Evolutionary conservation across 306 rosid genomes (phyloP), one percentile per base, ranked within the genome.

Genomic region (Benincasa hispida): DNA sequence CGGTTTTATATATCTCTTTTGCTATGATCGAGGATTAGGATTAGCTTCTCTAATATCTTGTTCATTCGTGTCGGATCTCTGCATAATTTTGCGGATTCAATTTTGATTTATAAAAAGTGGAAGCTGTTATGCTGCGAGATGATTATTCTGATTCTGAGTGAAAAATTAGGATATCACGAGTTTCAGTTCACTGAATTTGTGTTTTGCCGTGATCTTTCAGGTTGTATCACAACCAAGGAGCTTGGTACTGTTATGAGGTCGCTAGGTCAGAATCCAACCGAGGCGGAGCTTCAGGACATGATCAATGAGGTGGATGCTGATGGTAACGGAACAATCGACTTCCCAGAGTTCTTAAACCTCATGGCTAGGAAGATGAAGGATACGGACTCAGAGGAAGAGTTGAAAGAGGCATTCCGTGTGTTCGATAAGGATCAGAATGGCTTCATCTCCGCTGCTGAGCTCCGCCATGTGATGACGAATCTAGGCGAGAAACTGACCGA

Each of bases 311-410:
- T 91, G 1, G 97, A 91, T 77, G 95, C 95, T 1, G 97, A 91
- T 65, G 97, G 97, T 0, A 91, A 91, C 6, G 95, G 97, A 6
- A 89, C 97, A 37, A 91, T 89, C 13, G 97, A 91, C 77, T 91
- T 91, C 74, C 97, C 97, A 0, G 97, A 91, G 80, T 91, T 91
- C 77, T 86, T 91, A 47, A 91, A 91, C 73, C 97, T 91, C 7
- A 91, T 91, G 97, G 97, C 97, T 2, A 82, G 97, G 79, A 91
- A 91, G 89, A 91, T 91, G 95, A 91, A 91, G 79, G 97, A 91
- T 72, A 91, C 95, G 2, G 97, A 91, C 76, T 91, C 97, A 0
- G 97, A 91, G 81, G 97, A 91, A 83, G 97, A 91, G 79, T 83
- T 91, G 81, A 91, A 91, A 68, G 97, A 91, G 79, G 97, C 95